A percentile compares a stretch with the other conserved stretches of the same genome.
Conservation (phyloP, 768 basidiomycete genomes). For the Boletus pseudo-olivaceus region DNA sequence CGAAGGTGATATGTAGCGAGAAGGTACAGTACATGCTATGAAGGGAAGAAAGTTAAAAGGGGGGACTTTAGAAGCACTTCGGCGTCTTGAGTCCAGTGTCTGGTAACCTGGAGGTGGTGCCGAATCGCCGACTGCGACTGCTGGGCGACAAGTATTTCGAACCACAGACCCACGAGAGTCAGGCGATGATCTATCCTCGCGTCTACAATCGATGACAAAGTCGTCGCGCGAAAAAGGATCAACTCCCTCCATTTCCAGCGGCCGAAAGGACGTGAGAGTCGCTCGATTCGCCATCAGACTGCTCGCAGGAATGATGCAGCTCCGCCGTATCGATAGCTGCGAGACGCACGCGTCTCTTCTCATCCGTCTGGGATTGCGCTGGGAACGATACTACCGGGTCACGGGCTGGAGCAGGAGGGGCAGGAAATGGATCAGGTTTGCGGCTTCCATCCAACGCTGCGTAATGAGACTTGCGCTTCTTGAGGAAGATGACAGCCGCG, state of each 20-base stretch:
- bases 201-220: background rate
- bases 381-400: background rate
- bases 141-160: background rate
- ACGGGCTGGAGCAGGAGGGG: background rate
- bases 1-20: background rate
- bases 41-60: background rate
- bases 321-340: background rate
- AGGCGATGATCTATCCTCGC: background rate
- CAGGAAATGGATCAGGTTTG: conserved; percentile 4
- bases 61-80: no score
- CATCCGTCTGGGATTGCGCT: background rate
- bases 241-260: background rate
- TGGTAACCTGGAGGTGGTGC: conserved; percentile 1
- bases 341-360: conserved; percentile 4
- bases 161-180: background rate
- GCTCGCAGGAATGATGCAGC: background rate
- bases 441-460: background rate
- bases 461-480: background rate
- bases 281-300: background rate
- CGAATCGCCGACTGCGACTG: background rate
- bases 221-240: background rate
- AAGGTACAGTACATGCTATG: background rate
- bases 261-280: background rate
- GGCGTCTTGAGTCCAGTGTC: background rate
- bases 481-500: conserved; percentile 1